phyloP scores from a whole-genome alignment of 352 stramenopile species.

The Phytophthora hibernalis region DNA sequence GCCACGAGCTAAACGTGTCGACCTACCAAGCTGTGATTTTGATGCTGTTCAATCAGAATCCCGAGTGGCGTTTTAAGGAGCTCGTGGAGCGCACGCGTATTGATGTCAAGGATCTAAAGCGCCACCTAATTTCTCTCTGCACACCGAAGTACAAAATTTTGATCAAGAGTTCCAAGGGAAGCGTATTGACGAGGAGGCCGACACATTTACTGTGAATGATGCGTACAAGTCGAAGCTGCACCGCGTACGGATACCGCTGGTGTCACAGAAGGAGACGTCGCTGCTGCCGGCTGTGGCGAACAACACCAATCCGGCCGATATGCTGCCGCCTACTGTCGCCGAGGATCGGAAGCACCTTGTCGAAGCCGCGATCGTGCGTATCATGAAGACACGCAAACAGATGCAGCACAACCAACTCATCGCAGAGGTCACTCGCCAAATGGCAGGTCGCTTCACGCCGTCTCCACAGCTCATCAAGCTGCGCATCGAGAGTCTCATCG shows the following conservation, averaged over 20 bases:
- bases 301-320: slow-evolving; percentile 58
- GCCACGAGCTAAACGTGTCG: slow-evolving; percentile 96
- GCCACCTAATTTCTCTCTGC: slow-evolving; percentile 97
- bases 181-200: slow-evolving; percentile 94
- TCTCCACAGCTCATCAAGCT: slow-evolving; percentile 97
- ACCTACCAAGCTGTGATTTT: slow-evolving; percentile 99
- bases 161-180: slow-evolving; percentile 97
- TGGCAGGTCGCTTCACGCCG: slow-evolving; percentile 93
- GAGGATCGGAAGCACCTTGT: slow-evolving; percentile 97
- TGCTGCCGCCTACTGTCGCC: slow-evolving; percentile 92
- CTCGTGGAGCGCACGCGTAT: slow-evolving; percentile 93
- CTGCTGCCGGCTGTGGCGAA: slow-evolving; percentile 48
- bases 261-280: slow-evolving; percentile 86
- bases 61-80: slow-evolving; percentile 84
- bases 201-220: slow-evolving; percentile 95
- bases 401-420: slow-evolving; percentile 94
- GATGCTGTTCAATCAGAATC: slow-evolving; percentile 96
- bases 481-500: slow-evolving; percentile 98
- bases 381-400: slow-evolving; percentile 96
- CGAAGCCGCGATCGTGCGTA: slow-evolving; percentile 94
- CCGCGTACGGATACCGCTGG: slow-evolving; percentile 83
- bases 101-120: slow-evolving; percentile 86
- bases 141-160: slow-evolving; percentile 98
- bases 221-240: slow-evolving; percentile 95
- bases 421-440: slow-evolving; percentile 89